Conservation (phyloP, 805 yeast genomes). For the Hanseniaspora osmophila region DNA sequence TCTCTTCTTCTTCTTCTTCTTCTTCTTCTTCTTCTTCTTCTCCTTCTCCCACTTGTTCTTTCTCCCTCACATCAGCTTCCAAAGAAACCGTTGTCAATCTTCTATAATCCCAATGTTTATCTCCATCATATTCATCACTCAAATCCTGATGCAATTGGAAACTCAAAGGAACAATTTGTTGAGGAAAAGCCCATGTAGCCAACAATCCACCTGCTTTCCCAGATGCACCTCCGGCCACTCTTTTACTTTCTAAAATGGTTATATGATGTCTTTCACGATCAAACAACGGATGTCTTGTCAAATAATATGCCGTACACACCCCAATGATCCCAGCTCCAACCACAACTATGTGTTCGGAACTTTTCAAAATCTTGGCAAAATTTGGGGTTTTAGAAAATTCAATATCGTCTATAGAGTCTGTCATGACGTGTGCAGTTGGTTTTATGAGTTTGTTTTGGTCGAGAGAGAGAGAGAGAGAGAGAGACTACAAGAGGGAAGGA, state of each 20-base stretch:
- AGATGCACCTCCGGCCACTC: conserved; percentile 94
- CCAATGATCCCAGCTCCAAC: conserved; percentile 96
- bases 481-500: too few species aligned
- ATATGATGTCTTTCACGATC: conserved; percentile 63
- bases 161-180: conserved; percentile 78
- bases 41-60: conserved; percentile 11
- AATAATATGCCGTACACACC: conserved; percentile 81
- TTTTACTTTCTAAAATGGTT: conserved; percentile 71
- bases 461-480: too few species aligned
- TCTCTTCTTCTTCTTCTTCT: neutral
- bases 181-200: conserved; percentile 95
- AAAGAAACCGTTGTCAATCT: conserved; percentile 72
- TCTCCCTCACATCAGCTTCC: conserved; percentile 57
- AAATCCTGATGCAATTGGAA: conserved; percentile 76
- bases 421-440: too few species aligned
- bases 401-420: conserved; percentile 2
- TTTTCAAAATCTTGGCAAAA: conserved; percentile 19
- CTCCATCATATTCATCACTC: conserved; percentile 71
- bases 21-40: conserved; percentile 9
- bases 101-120: conserved; percentile 82
- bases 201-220: conserved; percentile 95
- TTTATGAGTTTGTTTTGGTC: too few species aligned
- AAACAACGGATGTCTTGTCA: conserved; percentile 71
- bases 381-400: conserved; percentile 5
- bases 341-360: conserved; percentile 63